Evolutionary conservation across 805 yeast species (phyloP), one percentile per base, ranked within the genome.

Genomic region (Babjeviella inositovora): DNA sequence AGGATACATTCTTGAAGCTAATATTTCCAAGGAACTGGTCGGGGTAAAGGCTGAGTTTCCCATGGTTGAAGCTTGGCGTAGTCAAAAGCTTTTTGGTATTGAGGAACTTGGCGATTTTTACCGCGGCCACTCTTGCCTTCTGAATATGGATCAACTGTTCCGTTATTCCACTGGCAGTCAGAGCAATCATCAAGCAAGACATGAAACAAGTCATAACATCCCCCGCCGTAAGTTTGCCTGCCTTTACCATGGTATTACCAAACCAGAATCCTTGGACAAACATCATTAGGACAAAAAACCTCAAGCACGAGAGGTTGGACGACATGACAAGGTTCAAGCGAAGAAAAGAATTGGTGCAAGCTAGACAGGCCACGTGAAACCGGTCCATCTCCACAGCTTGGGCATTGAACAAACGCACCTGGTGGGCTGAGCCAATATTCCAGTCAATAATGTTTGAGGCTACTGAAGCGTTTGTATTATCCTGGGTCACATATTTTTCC

Each of bases 181-280:
- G 58, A 1, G 90, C 75, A n/a, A 82, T 50, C 40, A 69, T 56
- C 8, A 87, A 43, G 35, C 95, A 81, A 7, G 93, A 63, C 33
- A 81, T 70, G 35, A 90, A 82, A 18, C 93, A 76, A 0, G 94
- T 74, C 23, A 90, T 50, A 0, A 87, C 80, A 18, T 69, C 60
- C 8, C 79, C 74, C 2, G 81, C 50, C 1, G 51, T 34, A 8
- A 71, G 39, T 6, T 60, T 53, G 0, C 68, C 66, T 5, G 47
- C 43, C 17, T 47, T 44, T 3, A 82, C 72, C 53, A 79, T 60
- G 21, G 56, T 57, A 14, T 74, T 63, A 2, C 97, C 99, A 48
- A 75, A 87, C 81, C 93, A 84, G 36, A 90, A 79, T 0, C 87
- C 92, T 45, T 81, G 94, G 3, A 85, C 77, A 52, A 87, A 84